Evolutionary conservation across 1,284 basidiomycete species (phyloP), one percentile per base, ranked within the genome.

Genomic region (Schizophyllum amplum): DNA sequence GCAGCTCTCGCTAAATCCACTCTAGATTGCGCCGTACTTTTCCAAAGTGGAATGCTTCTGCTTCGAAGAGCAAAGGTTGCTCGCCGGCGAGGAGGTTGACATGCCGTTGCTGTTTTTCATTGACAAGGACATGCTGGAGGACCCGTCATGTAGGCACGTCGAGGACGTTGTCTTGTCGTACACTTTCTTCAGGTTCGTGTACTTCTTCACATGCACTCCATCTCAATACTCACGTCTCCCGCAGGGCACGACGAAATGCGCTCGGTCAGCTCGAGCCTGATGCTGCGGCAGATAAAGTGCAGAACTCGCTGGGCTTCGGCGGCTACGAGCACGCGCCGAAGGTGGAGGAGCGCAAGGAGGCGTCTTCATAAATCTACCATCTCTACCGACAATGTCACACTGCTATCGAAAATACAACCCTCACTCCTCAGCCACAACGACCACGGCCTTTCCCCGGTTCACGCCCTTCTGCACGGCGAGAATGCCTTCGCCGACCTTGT

Each of bases 31-130:
- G 5, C 94, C 96, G 0, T 99, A 98, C 72, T 99, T 99, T 69
- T 93, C 95, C 57, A 99, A 99, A 75, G 94, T 99, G 6, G 97
- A 99, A 72, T 99, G 97, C 66, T 99, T 99, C 78, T 99, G 97
- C 73, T 99, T 99, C 65, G 97, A 99, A 71, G 97, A 99, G 70
- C 97, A 99, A 72, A 92, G 89, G 66, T 82, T 99, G 20, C 76
- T 98, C 22, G 95, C 96, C 0, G 89, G 90, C 22, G 97, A 99
- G 73, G 95, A 98, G 71, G 92, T 99, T 20, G 97, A 99, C 72
- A 90, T 99, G 80, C 97, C 97, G 17, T 81, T 99, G 24, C 83
- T 99, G 61, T 99, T 99, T 79, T 99, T 99, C 76, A 96, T 99
- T 63, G 97, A 99, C 76, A 88, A 91, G 59, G 97, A 99, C 67